phyloP scores from a whole-genome alignment of 1,284 basidiomycete genomes.

The Somion occarium region DNA sequence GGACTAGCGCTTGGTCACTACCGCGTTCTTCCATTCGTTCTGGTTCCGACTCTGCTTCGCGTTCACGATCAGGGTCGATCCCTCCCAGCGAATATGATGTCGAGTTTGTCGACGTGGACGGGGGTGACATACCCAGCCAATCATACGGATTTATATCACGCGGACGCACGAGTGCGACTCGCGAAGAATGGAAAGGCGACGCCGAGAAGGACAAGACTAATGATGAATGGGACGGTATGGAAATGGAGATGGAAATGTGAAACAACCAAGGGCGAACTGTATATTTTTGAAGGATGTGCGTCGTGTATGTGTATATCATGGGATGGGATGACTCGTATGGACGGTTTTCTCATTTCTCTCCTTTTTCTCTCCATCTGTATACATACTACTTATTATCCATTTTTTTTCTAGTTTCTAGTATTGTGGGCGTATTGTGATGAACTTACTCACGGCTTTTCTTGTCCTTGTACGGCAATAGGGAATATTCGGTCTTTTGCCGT shows the following conservation, averaged over 20 bases:
- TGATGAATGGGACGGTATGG: conserved; percentile 35
- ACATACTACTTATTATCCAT: not conserved
- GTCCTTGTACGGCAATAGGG: too few relatives aligned
- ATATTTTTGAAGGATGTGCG: not conserved
- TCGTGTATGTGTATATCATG: not conserved
- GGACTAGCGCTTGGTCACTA: conserved; percentile 45
- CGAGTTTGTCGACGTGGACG: conserved; percentile 33
- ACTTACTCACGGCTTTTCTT: too few relatives aligned
- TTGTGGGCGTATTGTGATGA: too few relatives aligned
- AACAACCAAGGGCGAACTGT: not conserved
- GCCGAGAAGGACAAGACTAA: conserved; percentile 31
- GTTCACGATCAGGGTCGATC: conserved; percentile 32
- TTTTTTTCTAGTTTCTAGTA: too few relatives aligned
- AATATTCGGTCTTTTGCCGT: too few relatives aligned
- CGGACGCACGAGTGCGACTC: conserved; percentile 21
- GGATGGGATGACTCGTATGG: not conserved
- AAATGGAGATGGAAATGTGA: conserved; percentile 36
- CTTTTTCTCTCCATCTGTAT: not conserved
- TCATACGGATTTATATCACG: conserved; percentile 25
- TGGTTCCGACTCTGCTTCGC: conserved; percentile 20
- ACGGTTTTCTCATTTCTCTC: not conserved
- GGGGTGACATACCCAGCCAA: conserved; percentile 9
- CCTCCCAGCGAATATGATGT: conserved; percentile 32
- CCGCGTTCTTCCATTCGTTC: conserved; percentile 47
- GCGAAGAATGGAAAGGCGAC: conserved; percentile 26